These are phyloP conservation scores for Trichoderma breve DNA, from an alignment of 2,329 filamentous ascomycete genomes.

Conservation along the genomic window DNA sequence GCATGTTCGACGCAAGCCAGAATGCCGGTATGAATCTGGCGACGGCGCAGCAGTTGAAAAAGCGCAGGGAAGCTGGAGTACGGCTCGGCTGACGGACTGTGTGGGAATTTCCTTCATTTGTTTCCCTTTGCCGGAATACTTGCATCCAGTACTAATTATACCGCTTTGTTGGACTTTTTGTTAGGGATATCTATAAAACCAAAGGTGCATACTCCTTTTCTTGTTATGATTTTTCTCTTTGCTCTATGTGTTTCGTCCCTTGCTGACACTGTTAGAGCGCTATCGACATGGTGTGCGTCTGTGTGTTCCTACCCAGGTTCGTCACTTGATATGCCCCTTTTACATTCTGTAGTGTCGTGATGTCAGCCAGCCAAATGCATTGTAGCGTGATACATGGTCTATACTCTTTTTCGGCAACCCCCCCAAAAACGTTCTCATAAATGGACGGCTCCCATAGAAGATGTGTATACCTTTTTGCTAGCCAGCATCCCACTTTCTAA, in stretches of 20 bases:
- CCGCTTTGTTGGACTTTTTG: background rate
- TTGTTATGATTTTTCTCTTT: conserved; percentile 25
- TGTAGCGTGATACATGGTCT: background rate
- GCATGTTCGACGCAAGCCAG: conserved; percentile 63
- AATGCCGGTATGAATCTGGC: conserved; percentile 62
- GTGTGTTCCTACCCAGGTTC: conserved; percentile 1
- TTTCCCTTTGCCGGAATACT: background rate
- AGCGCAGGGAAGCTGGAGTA: conserved; percentile 63
- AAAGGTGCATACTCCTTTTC: conserved; percentile 33
- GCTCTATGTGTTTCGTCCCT: conserved; percentile 18
- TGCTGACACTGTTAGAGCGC: conserved; percentile 30
- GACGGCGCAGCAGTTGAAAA: conserved; percentile 63
- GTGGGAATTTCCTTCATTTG: background rate
- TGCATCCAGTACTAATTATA: background rate
- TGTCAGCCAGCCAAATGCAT: background rate
- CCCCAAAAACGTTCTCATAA: background rate
- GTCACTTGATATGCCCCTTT: background rate
- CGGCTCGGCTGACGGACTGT: conserved; percentile 48
- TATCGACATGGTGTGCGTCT: background rate
- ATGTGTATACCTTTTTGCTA: too few relatives aligned
- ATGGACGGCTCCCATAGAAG: too few relatives aligned
- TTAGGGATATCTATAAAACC: background rate
- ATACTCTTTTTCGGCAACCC: background rate
- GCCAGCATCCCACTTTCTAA: too few relatives aligned
- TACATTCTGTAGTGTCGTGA: background rate